phyloP scores from a whole-genome alignment of 805 yeast genomes.

The Candida ponderosae region DNA sequence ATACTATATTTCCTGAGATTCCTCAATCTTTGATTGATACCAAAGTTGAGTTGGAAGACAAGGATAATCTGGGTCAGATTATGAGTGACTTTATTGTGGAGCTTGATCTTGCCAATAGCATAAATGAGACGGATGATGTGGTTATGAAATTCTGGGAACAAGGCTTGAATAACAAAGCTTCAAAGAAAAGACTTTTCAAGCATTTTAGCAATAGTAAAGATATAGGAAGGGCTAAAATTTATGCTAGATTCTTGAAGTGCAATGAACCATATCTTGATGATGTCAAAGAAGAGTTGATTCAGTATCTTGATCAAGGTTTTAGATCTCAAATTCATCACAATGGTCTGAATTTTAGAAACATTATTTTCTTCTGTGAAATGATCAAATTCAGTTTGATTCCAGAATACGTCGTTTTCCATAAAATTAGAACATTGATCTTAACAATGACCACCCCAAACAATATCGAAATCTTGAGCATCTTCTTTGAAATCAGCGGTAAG shows the following conservation, averaged over 20 bases:
- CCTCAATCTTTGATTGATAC: slow-evolving; percentile 23
- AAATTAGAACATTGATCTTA: slow-evolving; percentile 52
- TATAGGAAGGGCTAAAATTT: slow-evolving; percentile 37
- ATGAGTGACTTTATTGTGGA: slow-evolving; percentile 35
- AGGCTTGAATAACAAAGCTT: slow-evolving; percentile 64
- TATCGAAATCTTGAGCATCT: slow-evolving; percentile 58
- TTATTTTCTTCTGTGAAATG: slow-evolving; percentile 65
- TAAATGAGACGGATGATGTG: slow-evolving; percentile 41
- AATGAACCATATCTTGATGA: slow-evolving; percentile 41
- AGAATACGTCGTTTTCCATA: slow-evolving; percentile 63
- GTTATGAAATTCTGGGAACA: slow-evolving; percentile 39
- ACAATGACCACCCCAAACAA: slow-evolving; percentile 46
- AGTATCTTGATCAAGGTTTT: slow-evolving; percentile 49
- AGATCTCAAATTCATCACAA: slow-evolving; percentile 51
- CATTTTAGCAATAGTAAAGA: slow-evolving; percentile 45
- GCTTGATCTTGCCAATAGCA: slow-evolving; percentile 35
- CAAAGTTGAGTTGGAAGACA: slow-evolving; percentile 17
- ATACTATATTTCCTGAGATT: slow-evolving; percentile 43
- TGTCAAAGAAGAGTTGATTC: slow-evolving; percentile 43
- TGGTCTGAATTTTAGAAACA: slow-evolving; percentile 44
- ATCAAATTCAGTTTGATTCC: slow-evolving; percentile 72
- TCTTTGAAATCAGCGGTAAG: slow-evolving; percentile 70
- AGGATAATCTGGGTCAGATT: slow-evolving; percentile 24
- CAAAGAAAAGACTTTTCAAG: slow-evolving; percentile 50
- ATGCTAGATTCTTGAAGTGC: slow-evolving; percentile 63